phyloP scores from a whole-genome alignment of 129 eudicot species.

The Flaveria robusta region DNA sequence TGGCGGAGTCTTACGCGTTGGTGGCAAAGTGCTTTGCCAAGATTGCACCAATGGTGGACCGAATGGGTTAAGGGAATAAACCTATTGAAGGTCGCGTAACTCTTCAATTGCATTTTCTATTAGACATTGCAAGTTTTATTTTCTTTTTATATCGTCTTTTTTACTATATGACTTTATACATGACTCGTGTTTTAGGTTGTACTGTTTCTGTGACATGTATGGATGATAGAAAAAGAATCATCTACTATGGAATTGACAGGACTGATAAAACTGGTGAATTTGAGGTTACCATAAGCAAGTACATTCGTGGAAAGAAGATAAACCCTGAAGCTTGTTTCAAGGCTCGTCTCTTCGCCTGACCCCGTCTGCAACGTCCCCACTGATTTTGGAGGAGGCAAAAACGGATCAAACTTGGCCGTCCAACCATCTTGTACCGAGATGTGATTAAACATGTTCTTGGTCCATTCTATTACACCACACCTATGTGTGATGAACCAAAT shows the following conservation, averaged over 20 bases:
- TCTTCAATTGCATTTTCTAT: background rate
- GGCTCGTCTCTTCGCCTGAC: slow-evolving; percentile 82
- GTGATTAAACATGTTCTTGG: slow-evolving; percentile 51
- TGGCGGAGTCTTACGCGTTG: slow-evolving; percentile 45
- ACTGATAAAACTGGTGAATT: slow-evolving; percentile 71
- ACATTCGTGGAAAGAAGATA: slow-evolving; percentile 49
- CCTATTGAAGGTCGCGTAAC: slow-evolving; percentile 64
- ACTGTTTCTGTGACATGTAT: slow-evolving; percentile 74
- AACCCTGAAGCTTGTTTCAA: slow-evolving; percentile 60
- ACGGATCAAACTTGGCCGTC: slow-evolving; percentile 73
- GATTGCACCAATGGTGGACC: slow-evolving; percentile 69
- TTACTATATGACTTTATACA: background rate
- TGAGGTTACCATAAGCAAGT: slow-evolving; percentile 50
- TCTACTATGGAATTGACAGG: slow-evolving; percentile 66
- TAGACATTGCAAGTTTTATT: background rate
- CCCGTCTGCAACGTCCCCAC: slow-evolving; percentile 75
- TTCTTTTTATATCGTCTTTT: background rate
- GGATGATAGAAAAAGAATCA: slow-evolving; percentile 57
- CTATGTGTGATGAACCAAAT: slow-evolving; percentile 85
- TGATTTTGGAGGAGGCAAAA: slow-evolving; percentile 65
- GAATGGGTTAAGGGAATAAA: slow-evolving; percentile 66
- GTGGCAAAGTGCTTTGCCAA: slow-evolving; percentile 87
- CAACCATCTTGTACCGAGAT: slow-evolving; percentile 63
- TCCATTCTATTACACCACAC: slow-evolving; percentile 81
- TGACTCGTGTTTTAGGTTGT: slow-evolving; percentile 46